phyloP scores from a whole-genome alignment of 2,329 filamentous ascomycete species.

The Sclerotinia borealis region DNA sequence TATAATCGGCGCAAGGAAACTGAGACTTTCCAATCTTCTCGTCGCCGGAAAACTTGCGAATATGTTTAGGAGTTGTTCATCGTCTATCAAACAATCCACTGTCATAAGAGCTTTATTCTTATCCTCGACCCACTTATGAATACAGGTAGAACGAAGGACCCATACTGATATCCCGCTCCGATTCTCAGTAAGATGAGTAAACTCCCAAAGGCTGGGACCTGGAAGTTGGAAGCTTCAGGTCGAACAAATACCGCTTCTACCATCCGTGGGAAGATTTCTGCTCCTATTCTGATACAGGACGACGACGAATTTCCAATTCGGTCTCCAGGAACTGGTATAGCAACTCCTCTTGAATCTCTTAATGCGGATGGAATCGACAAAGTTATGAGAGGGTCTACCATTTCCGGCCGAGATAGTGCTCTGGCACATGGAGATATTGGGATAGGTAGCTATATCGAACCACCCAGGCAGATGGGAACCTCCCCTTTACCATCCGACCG shows the following conservation, averaged over 20 bases:
- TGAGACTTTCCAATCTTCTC: neutral
- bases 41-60: slow-evolving; percentile 11
- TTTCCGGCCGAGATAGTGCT: slow-evolving; percentile 12
- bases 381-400: slow-evolving; percentile 7
- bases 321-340: slow-evolving; percentile 37
- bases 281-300: slow-evolving; percentile 53
- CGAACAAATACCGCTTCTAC: slow-evolving; percentile 36
- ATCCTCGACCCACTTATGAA: slow-evolving; percentile 18
- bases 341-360: slow-evolving; percentile 31
- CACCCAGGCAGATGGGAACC: neutral
- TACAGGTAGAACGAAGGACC: neutral
- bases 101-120: slow-evolving; percentile 13
- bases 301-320: slow-evolving; percentile 51
- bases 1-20: neutral
- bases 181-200: slow-evolving; percentile 26
- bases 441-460: slow-evolving; percentile 1
- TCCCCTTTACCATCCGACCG: slow-evolving; percentile 13
- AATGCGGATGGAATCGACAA: slow-evolving; percentile 8
- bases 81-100: neutral
- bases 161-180: neutral
- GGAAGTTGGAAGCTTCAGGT: slow-evolving; percentile 20
- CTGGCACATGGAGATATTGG: slow-evolving; percentile 16
- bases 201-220: slow-evolving; percentile 22
- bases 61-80: slow-evolving; percentile 13
- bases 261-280: slow-evolving; percentile 53